Base-by-base conservation (phyloP, 2,329 filamentous ascomycete species). In the Geosmithia putterillii region DNA sequence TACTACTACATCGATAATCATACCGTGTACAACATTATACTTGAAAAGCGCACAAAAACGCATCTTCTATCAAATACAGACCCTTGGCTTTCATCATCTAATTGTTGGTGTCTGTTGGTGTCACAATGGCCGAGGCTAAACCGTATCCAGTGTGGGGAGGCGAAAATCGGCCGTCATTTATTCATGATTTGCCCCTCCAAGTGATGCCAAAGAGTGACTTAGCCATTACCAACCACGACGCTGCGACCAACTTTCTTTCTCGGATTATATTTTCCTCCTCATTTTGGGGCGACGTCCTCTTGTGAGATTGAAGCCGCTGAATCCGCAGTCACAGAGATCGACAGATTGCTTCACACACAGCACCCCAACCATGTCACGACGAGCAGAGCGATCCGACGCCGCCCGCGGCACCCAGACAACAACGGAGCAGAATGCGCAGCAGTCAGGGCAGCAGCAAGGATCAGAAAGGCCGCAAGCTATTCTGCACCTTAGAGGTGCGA, bases 401-500 rank as follows among this genome's bases (percentile, higher is more conserved):
- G 21, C 53, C 60, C 12, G 53, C 58, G 32, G 53, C 55, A 15
- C 62, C 3, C 61, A 63, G 46, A 62, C 63, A 5, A 53, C 60
- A 47, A 60, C 58, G 6, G 49, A 53, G 42, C 50, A 51, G 15
- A 52, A 56, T 20, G 51, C 57, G 46, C 22, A 51, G 45, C 44
- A 55, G 51, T 10, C 57, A 52, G 46, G 57, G 53, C 25, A 51
- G 46, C 41, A 52, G 50, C 38, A 59, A 50, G 46, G 10, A 32
- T 9, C 28, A 32, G 28, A 9, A 32, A 12, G 55, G 9, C 46
- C 67, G 3, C 54, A 57, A 7, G 53, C 55, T 19, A 69, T 74
- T 44, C 59, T 79, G 34, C 71, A 71, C 12, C 62, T 79, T 38
- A 66, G 72, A 37, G 75, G 74, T 38, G 66, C 65, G 1, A 65